These are phyloP conservation scores for Globisporangium mamillatum DNA, from an alignment of 352 stramenopile genomes.

Conservation along the genomic window DNA sequence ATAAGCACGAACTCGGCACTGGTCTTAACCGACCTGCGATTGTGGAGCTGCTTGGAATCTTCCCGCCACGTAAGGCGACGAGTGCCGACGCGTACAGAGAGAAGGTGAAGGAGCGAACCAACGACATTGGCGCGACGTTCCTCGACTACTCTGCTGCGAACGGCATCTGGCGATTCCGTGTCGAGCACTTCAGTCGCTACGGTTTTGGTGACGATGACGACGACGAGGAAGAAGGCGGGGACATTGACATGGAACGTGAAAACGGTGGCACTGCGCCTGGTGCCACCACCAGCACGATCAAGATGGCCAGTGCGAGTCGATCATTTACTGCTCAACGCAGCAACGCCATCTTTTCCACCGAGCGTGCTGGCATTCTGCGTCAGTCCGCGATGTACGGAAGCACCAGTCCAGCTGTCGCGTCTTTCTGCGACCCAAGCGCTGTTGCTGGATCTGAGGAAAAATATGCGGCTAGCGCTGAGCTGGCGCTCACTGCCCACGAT, in stretches of 20 bases:
- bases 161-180: slow-evolving; percentile 82
- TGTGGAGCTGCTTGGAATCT: slow-evolving; percentile 76
- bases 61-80: slow-evolving; percentile 60
- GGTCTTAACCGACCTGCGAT: slow-evolving; percentile 78
- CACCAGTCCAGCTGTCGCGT: slow-evolving; percentile 26
- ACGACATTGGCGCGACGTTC: slow-evolving; percentile 74
- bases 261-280: slow-evolving; percentile 20
- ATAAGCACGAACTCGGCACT: slow-evolving; percentile 71
- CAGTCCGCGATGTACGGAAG: slow-evolving; percentile 43
- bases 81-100: slow-evolving; percentile 68
- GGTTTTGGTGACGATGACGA: slow-evolving; percentile 74
- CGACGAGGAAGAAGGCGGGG: slow-evolving; percentile 36
- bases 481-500: not conserved
- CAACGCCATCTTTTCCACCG: slow-evolving; percentile 24
- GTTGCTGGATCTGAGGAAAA: not conserved
- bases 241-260: slow-evolving; percentile 32
- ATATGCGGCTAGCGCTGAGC: not conserved
- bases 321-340: slow-evolving; percentile 10
- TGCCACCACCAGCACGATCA: slow-evolving; percentile 19
- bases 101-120: slow-evolving; percentile 70
- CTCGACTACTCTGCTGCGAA: slow-evolving; percentile 72
- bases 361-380: slow-evolving; percentile 39
- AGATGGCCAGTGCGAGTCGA: slow-evolving; percentile 30
- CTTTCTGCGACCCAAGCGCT: slow-evolving; percentile 23
- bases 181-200: slow-evolving; percentile 87